Percentiles rank a stretch among this genome's conserved stretches.
Evolutionary conservation across 768 basidiomycete species (phyloP).

Genomic region (Cantharellus anzutake): DNA sequence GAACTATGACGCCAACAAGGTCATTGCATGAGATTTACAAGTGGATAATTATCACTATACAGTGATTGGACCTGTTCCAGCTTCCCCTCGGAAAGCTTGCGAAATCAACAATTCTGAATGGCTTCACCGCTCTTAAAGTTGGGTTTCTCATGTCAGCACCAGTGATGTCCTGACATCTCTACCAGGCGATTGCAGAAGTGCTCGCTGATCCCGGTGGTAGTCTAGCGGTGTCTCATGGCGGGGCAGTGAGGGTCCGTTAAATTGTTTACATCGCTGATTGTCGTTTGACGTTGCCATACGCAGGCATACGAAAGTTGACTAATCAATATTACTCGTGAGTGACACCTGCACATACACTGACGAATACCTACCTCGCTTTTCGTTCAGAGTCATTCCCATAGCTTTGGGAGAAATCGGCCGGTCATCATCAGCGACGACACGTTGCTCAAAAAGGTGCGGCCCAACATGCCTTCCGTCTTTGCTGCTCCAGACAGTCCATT

Average conservation of each 20-base stretch:
- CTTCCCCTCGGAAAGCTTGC: slow-evolving; percentile 46
- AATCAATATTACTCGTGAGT: slow-evolving; percentile 38
- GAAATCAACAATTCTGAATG: slow-evolving; percentile 38
- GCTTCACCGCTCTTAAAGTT: slow-evolving; percentile 40
- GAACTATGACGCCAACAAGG: slow-evolving; percentile 46
- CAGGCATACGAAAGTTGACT: slow-evolving; percentile 28
- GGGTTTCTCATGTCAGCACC: not conserved
- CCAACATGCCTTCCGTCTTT: not conserved
- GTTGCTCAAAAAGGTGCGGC: slow-evolving; percentile 24
- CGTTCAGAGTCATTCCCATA: slow-evolving; percentile 35
- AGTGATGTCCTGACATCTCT: not conserved
- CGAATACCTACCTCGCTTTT: not conserved
- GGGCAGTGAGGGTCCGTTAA: slow-evolving; percentile 10
- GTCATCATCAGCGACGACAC: slow-evolving; percentile 22
- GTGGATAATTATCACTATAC: not conserved
- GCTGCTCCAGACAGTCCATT: not conserved
- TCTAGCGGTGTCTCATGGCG: slow-evolving; percentile 21
- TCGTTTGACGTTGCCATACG: slow-evolving; percentile 8
- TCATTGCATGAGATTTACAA: not conserved
- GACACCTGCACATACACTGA: not conserved
- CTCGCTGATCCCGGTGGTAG: slow-evolving; percentile 27
- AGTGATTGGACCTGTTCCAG: not conserved
- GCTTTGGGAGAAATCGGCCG: slow-evolving; percentile 34
- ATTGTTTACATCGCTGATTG: not conserved
- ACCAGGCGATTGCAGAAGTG: slow-evolving; percentile 31